Evolutionary conservation across 257 asterid species (phyloP).

Genomic region (Avicennia marina): DNA sequence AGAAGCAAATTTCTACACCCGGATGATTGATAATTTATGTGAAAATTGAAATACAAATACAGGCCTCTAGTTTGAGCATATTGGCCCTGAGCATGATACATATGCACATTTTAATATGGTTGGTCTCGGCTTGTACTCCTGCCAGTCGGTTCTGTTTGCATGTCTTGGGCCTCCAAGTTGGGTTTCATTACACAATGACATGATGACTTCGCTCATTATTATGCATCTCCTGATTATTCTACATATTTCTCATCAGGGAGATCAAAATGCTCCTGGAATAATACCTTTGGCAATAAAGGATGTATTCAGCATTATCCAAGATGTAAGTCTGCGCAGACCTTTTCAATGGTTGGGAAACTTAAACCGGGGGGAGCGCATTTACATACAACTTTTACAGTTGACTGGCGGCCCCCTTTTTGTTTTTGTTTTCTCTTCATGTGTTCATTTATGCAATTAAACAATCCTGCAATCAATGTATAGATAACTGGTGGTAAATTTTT

Average conservation of each 20-base stretch:
- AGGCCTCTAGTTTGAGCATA: background rate
- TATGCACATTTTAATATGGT: background rate
- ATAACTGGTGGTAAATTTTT: slow-evolving; percentile 17
- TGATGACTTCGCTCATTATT: slow-evolving; percentile 9
- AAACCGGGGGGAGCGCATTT: background rate
- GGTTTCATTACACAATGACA: background rate
- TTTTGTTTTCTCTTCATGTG: background rate
- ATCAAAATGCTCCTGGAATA: slow-evolving; percentile 70
- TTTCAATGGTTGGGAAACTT: background rate
- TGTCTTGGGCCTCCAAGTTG: slow-evolving; percentile 2
- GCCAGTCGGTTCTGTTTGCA: slow-evolving; percentile 9
- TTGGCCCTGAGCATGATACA: slow-evolving; percentile 7
- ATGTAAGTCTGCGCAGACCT: slow-evolving; percentile 47
- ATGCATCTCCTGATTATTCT: slow-evolving; percentile 16
- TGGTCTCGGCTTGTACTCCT: background rate
- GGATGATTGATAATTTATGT: background rate
- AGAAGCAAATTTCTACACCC: background rate
- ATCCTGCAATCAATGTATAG: slow-evolving; percentile 9
- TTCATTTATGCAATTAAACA: slow-evolving; percentile 2
- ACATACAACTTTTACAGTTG: background rate
- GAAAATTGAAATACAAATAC: background rate
- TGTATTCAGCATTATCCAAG: slow-evolving; percentile 88
- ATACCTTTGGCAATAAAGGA: slow-evolving; percentile 87
- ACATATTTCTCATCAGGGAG: slow-evolving; percentile 44
- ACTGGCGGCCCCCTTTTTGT: slow-evolving; percentile 1